Percentiles rank a stretch among this genome's conserved stretches.
phyloP scores from a whole-genome alignment of 495 filamentous ascomycete genomes.

The Trichoderma gamsii region DNA sequence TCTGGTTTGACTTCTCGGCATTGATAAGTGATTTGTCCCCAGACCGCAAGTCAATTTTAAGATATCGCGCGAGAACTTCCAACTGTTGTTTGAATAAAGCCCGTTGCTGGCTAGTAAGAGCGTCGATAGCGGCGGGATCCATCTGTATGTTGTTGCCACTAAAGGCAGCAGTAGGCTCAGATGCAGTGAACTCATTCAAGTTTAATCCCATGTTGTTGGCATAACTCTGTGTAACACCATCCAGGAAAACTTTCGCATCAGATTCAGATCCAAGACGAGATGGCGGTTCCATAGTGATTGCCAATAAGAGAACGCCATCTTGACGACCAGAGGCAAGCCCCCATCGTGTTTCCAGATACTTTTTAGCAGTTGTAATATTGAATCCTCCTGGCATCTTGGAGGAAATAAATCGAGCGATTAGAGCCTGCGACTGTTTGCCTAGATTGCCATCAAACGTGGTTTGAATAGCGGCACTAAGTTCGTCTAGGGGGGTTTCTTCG shows the following conservation, averaged over 20 bases:
- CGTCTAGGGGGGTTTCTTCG: slow-evolving; percentile 93
- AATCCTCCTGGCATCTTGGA: slow-evolving; percentile 99
- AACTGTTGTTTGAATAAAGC: slow-evolving; percentile 97
- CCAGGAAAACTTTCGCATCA: slow-evolving; percentile 87
- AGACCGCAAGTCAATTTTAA: slow-evolving; percentile 92
- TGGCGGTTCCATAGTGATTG: slow-evolving; percentile 86
- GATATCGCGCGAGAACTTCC: slow-evolving; percentile 87
- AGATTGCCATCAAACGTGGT: slow-evolving; percentile 96
- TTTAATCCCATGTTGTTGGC: slow-evolving; percentile 77
- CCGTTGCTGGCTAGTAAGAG: slow-evolving; percentile 90
- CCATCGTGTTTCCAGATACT: slow-evolving; percentile 93
- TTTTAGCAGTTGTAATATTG: slow-evolving; percentile 90
- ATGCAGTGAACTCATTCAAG: no score
- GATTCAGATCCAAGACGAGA: slow-evolving; percentile 80
- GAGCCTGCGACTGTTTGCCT: slow-evolving; percentile 90
- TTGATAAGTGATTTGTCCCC: slow-evolving; percentile 88
- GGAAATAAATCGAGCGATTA: slow-evolving; percentile 89
- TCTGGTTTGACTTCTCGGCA: slow-evolving; percentile 73
- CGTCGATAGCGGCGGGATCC: slow-evolving; percentile 96
- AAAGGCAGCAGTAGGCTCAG: slow-evolving; percentile 61
- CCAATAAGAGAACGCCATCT: slow-evolving; percentile 82
- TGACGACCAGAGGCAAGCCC: slow-evolving; percentile 82
- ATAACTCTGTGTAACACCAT: slow-evolving; percentile 83
- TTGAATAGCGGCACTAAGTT: slow-evolving; percentile 93
- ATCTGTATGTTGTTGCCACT: slow-evolving; percentile 94